Evolutionary conservation across 1,284 basidiomycete genomes (phyloP).

Genomic region (Amylostereum chailletii): DNA sequence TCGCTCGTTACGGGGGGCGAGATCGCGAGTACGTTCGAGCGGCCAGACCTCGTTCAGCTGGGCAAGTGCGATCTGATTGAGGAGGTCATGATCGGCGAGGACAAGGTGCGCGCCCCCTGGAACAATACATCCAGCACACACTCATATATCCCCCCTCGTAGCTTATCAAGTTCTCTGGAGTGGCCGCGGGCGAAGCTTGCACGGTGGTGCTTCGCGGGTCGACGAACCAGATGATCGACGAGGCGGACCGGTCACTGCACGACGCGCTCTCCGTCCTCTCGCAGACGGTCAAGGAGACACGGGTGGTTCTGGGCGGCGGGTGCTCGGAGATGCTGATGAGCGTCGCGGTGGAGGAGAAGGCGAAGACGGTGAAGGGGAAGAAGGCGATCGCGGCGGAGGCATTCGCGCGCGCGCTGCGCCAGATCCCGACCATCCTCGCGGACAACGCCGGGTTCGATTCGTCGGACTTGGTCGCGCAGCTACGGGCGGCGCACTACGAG

Average conservation of each 20-base stretch:
- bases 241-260: constrained; percentile 95
- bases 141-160: constrained; percentile 21
- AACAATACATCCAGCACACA: too few relatives aligned
- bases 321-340: constrained; percentile 99
- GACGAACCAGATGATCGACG: constrained; percentile 98
- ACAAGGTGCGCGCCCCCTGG: constrained; percentile 58
- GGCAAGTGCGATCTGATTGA: constrained; percentile 94
- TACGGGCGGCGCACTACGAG: constrained; percentile 93
- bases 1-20: constrained; percentile 97
- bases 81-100: constrained; percentile 99
- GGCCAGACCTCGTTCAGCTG: constrained; percentile 89
- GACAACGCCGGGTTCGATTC: constrained; percentile 98
- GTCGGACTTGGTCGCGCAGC: constrained; percentile 85
- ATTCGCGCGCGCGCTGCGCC: constrained; percentile 83
- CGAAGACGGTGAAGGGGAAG: constrained; percentile 84
- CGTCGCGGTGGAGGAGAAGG: constrained; percentile 87
- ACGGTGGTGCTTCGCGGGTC: constrained; percentile 97
- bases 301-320: constrained; percentile 90
- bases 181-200: constrained; percentile 97
- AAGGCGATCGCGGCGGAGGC: constrained; percentile 93
- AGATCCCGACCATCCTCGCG: constrained; percentile 94
- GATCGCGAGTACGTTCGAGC: constrained; percentile 93
- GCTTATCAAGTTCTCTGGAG: constrained; percentile 99
- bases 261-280: constrained; percentile 96
- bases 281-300: constrained; percentile 96